These are phyloP conservation scores for Eleusine indica DNA, from an alignment of 176 grass and related monocot species.

Conservation along the genomic window DNA sequence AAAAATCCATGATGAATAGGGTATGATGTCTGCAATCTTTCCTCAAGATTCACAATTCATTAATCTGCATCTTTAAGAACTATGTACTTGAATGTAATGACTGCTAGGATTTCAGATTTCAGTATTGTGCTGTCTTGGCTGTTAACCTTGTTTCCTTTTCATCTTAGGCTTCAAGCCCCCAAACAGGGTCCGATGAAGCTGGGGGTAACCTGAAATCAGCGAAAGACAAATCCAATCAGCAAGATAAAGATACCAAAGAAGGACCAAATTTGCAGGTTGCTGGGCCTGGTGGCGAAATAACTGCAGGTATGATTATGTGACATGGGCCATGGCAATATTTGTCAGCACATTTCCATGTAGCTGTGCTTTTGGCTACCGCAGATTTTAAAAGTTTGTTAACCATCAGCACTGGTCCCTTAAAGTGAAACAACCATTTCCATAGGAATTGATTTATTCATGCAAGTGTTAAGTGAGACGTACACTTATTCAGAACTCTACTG, in stretches of 20 bases:
- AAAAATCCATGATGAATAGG: conserved; percentile 64
- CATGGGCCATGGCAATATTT: conserved; percentile 8
- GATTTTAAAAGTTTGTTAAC: conserved; percentile 11
- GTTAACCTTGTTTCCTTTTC: conserved; percentile 36
- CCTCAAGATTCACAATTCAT: conserved; percentile 19
- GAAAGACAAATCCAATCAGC: conserved; percentile 82
- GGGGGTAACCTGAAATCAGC: conserved; percentile 68
- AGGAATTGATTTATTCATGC: neutral
- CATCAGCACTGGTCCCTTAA: conserved; percentile 18
- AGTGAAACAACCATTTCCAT: conserved; percentile 11
- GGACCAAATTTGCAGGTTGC: conserved; percentile 83
- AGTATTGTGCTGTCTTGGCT: neutral
- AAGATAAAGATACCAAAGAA: conserved; percentile 89
- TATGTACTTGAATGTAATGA: conserved; percentile 7
- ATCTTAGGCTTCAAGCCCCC: conserved; percentile 71
- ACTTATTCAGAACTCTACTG: neutral
- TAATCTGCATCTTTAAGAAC: neutral
- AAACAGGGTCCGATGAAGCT: conserved; percentile 71
- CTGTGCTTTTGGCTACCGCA: neutral
- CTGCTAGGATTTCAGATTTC: neutral
- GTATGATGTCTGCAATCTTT: conserved; percentile 49
- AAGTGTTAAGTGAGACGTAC: neutral
- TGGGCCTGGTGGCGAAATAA: conserved; percentile 82
- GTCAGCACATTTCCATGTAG: neutral
- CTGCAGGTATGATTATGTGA: conserved; percentile 61